Base-by-base conservation (phyloP, 2,329 filamentous ascomycete species). In the Ophiostoma australiae region DNA sequence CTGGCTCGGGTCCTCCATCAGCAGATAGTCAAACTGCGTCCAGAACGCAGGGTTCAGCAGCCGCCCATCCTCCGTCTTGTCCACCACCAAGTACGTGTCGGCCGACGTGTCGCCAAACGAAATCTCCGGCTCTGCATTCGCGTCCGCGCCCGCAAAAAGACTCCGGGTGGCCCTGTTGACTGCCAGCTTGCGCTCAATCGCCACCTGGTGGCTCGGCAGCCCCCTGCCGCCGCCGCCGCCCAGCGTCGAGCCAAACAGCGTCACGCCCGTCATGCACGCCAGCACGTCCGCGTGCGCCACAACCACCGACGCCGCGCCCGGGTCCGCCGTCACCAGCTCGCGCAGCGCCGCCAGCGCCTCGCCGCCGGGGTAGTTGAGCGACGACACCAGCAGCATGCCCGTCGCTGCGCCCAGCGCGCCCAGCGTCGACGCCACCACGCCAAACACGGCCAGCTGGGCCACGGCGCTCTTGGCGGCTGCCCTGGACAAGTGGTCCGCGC, bases 291-390 rank as follows among this genome's bases (percentile, higher is more conserved):
- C 86, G 76, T 91, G 89, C 61, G 89, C 82, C 55, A 76, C 76
- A 15, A 85, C 78, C 52, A 78, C 75, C 4, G 73, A 68, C 3
- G 77, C 76, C 48, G 78, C 75, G 2, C 33, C 67, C 7, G 74
- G 71, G 15, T 76, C 72, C 72, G 78, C 52, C 55, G 58, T 10
- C 3, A 84, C 79, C 15, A 81, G 75, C 4, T 87, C 71, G 72
- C 85, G 82, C 55, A 90, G 81, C 65, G 84, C 82, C 10, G 80
- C 75, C 31, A 98, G 83, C 1, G 94, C 95, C 72, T 91, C 87
- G 31, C 92, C 95, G 67, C 95, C 95, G 0, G 95, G 95, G 77
- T 99, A 99, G 81, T 97, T 99, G 71, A 96, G 87, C 17, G 91
- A 90, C 0, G 93, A 97, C 72, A 96, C 82, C 37, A 90, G 84